Percentiles rank a stretch among this genome's conserved stretches.
These are phyloP conservation scores for Chlamydomonas schloesseri DNA, from an alignment of 139 green algal species.

Conservation along the genomic window DNA sequence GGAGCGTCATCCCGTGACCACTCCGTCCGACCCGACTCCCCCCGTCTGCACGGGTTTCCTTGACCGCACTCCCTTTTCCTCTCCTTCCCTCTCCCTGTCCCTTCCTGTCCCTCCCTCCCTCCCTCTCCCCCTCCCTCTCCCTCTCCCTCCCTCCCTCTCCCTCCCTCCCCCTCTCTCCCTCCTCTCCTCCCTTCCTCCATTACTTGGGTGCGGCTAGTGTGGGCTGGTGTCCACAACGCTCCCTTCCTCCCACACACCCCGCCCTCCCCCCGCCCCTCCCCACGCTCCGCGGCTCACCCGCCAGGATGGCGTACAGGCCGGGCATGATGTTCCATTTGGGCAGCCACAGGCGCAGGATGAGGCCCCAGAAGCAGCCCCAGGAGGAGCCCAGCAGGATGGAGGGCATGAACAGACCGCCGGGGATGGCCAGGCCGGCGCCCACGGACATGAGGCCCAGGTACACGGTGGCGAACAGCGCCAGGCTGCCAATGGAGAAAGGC, in stretches of 20 bases:
- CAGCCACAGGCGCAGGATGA: conserved; percentile 71
- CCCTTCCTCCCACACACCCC: background rate
- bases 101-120: too few relatives aligned
- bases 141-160: too few relatives aligned
- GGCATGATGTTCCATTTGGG: conserved; percentile 72
- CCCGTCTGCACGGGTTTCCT: too few relatives aligned
- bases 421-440: conserved; percentile 80
- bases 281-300: conserved; percentile 38
- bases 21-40: too few relatives aligned
- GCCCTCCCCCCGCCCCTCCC: background rate
- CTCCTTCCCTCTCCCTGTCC: too few relatives aligned
- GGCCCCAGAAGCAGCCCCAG: conserved; percentile 77
- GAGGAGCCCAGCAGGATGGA: conserved; percentile 82
- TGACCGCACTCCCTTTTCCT: too few relatives aligned
- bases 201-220: too few relatives aligned
- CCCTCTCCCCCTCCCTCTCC: too few relatives aligned
- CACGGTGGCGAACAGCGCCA: conserved; percentile 69
- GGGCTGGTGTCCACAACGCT: too few relatives aligned
- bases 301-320: conserved; percentile 87
- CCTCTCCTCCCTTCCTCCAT: too few relatives aligned
- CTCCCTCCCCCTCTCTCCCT: too few relatives aligned
- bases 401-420: conserved; percentile 94
- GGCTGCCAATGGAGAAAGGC: conserved; percentile 20
- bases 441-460: conserved; percentile 89
- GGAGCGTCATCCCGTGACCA: too few relatives aligned